These are phyloP conservation scores for Coemansia sp. DNA, from an alignment of 192 early-diverging fungal genomes.

Conservation along the genomic window DNA sequence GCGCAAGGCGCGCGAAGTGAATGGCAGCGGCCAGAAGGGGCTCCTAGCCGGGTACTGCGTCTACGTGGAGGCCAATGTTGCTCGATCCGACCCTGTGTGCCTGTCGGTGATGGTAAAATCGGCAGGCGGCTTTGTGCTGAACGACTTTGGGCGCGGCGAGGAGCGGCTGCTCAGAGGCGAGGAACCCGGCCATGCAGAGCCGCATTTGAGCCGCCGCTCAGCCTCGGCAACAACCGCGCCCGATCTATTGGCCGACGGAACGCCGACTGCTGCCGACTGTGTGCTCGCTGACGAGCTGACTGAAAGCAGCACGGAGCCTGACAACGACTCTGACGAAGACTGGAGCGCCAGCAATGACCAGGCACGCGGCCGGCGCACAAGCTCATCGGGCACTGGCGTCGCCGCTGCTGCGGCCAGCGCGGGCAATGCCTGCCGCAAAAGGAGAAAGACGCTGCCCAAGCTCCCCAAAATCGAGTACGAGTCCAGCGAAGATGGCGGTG, in stretches of 20 bases:
- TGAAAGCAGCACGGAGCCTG: constrained; percentile 46
- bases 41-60: constrained; percentile 27
- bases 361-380: not conserved
- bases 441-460: constrained; percentile 13
- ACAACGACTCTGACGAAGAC: constrained; percentile 47
- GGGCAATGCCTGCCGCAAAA: not conserved
- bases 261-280: not conserved
- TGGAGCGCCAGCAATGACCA: constrained; percentile 14
- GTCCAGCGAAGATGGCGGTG: not conserved
- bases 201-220: constrained; percentile 1
- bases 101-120: constrained; percentile 23
- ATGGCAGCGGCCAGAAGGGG: not conserved
- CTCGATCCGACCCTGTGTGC: constrained; percentile 12
- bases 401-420: not conserved
- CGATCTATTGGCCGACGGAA: not conserved
- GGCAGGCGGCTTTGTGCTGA: constrained; percentile 38
- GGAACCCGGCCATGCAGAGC: not conserved
- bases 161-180: constrained; percentile 9
- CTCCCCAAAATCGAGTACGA: constrained; percentile 11
- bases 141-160: constrained; percentile 26
- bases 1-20: constrained; percentile 2
- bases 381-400: not conserved
- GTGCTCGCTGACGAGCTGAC: not conserved
- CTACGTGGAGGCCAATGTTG: constrained; percentile 10
- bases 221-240: not conserved